Base-by-base conservation (phyloP, 495 filamentous ascomycete species). In the Chaetomium fimeti region DNA sequence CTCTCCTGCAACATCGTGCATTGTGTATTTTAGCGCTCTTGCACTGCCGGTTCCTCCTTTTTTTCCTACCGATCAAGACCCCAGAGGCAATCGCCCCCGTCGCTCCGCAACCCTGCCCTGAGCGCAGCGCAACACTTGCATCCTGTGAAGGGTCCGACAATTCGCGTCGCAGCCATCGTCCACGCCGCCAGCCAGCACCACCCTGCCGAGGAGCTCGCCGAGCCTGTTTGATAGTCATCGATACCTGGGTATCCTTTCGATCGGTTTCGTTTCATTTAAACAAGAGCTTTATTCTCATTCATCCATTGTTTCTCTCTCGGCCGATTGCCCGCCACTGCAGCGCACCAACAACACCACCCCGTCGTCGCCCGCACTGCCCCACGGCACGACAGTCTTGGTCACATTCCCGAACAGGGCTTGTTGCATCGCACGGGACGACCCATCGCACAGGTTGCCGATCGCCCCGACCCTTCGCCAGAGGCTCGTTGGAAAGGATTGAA, bases 221-320 rank as follows among this genome's bases (percentile, higher is more conserved):
- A 57, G 57, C 59, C 68, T 72, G 72, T 71, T 68, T 72, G 71
- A 74, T 71, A 69, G 56, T 29, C 73, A 68, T 65, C 61, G 67
- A 69, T 67, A 65, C 65, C 71, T 68, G 69, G 74, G 73, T 57
- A 68, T 77, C 69, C 63, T 70, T 72, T 73, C 73, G 74, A 77
- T 75, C 72, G 66, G 68, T 74, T 75, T 75, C 68, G 72, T 77
- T 75, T 76, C 69, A 68, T 73, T 71, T 61, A 67, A 68, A 73
- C 69, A 74, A 72, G 60, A 67, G 67, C 67, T 70, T 75, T 75
- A 72, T 71, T 77, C 70, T 60, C 67, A 77, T 78, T 76, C 76
- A 69, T 53, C 74, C 70, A 69, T 77, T 75, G 69, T 73, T 72
- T 76, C 76, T 32, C 76, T 32, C 29, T 60, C 64, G 52, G 36